These are phyloP conservation scores for Lentithecium fluviatile DNA, from an alignment of 495 filamentous ascomycete genomes.

Conservation along the genomic window DNA sequence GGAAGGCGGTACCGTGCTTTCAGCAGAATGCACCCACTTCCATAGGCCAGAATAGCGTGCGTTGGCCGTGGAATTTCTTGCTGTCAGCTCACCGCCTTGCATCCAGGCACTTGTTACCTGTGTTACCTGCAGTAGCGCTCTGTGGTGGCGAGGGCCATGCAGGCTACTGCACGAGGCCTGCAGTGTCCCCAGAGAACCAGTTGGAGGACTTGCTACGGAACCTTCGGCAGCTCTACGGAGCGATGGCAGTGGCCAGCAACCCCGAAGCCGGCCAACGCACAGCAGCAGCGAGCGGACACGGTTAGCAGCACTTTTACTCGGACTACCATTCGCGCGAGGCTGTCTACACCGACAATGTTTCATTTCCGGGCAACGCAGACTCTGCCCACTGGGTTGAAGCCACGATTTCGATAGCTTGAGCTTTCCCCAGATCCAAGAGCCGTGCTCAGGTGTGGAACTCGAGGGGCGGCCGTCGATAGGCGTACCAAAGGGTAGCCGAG, in stretches of 20 bases:
- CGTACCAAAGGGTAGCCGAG: conserved; percentile 11
- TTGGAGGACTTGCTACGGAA: not conserved
- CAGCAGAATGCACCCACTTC: conserved; percentile 6
- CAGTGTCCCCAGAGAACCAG: not conserved
- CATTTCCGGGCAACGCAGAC: conserved; percentile 27
- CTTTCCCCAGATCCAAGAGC: conserved; percentile 32
- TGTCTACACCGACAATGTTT: conserved; percentile 36
- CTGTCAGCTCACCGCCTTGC: conserved; percentile 25
- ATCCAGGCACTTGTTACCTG: conserved; percentile 25
- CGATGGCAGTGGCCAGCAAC: not conserved
- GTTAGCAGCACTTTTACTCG: not conserved
- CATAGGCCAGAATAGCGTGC: conserved; percentile 25
- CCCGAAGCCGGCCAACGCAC: conserved; percentile 14
- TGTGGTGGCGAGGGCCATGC: conserved; percentile 21
- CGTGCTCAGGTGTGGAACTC: conserved; percentile 22
- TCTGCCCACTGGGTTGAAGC: conserved; percentile 24
- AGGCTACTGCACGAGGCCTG: conserved; percentile 22
- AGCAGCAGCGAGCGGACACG: not conserved
- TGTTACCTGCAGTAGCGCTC: conserved; percentile 31
- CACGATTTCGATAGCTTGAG: conserved; percentile 23
- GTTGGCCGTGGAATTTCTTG: conserved; percentile 23
- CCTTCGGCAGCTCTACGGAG: conserved; percentile 17
- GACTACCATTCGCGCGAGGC: conserved; percentile 24
- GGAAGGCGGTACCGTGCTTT: not conserved
- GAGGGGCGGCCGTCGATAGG: conserved; percentile 8